Percentiles rank a stretch among this genome's conserved stretches.
Conservation (phyloP, 345 rosid genomes). For the Triadica sebifera region DNA sequence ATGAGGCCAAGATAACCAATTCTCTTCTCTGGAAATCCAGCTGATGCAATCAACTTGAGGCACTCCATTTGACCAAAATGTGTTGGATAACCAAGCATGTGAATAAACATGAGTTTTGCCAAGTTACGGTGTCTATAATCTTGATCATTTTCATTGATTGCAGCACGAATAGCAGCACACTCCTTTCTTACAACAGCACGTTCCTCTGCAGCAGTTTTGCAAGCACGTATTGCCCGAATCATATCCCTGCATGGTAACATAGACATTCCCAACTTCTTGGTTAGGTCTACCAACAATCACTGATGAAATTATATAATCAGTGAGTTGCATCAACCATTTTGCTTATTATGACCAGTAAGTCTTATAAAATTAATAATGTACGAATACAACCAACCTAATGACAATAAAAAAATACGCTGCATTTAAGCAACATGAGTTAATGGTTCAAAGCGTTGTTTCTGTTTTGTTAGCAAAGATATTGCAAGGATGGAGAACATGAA, state of each 20-base stretch:
- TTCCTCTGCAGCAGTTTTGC: conserved; percentile 99
- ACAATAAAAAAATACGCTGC: neutral
- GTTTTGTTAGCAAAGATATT: neutral
- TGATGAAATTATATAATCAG: neutral
- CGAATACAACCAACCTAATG: neutral
- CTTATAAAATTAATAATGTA: neutral
- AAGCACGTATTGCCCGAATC: conserved; percentile 94
- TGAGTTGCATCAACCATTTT: neutral
- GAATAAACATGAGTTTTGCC: conserved; percentile 99
- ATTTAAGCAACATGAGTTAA: neutral
- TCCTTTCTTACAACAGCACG: conserved; percentile 98
- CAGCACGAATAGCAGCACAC: conserved; percentile 90
- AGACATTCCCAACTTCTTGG: neutral
- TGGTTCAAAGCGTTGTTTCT: neutral
- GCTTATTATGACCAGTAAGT: neutral
- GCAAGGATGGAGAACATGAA: neutral
- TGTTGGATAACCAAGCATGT: conserved; percentile 99
- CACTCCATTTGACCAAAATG: conserved; percentile 99
- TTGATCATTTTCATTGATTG: conserved; percentile 84
- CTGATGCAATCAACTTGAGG: conserved; percentile 87
- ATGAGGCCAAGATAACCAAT: conserved; percentile 97
- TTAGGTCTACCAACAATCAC: neutral
- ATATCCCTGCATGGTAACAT: conserved; percentile 73
- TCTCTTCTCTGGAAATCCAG: conserved; percentile 99
- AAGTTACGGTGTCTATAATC: conserved; percentile 93